These are phyloP conservation scores for Protomyces arabidopsidicola DNA, from an alignment of 1,139 yeast species.

Conservation along the genomic window DNA sequence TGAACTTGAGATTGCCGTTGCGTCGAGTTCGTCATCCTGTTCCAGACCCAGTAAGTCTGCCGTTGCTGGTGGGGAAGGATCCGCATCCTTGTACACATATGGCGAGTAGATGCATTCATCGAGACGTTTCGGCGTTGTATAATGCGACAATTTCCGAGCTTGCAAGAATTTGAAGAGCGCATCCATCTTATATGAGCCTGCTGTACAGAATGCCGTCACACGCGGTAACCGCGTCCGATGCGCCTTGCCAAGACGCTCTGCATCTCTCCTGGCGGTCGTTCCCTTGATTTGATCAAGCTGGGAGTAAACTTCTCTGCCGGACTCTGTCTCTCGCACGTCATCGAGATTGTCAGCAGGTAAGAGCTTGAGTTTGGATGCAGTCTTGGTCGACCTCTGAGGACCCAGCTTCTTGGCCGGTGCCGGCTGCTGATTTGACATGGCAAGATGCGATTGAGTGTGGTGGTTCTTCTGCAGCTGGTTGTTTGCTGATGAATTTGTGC, in stretches of 20 bases:
- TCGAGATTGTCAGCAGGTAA: conserved; percentile 38
- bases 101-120: conserved; percentile 61
- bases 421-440: background rate
- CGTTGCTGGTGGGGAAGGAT: conserved; percentile 33
- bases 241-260: conserved; percentile 84
- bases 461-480: background rate
- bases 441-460: background rate
- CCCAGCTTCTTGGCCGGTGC: conserved; percentile 38
- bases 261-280: conserved; percentile 89
- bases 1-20: conserved; percentile 63
- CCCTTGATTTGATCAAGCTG: conserved; percentile 59
- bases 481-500: background rate
- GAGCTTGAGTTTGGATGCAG: conserved; percentile 64
- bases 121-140: conserved; percentile 77
- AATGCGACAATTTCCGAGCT: conserved; percentile 60
- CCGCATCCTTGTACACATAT: conserved; percentile 36
- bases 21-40: conserved; percentile 61
- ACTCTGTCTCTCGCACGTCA: conserved; percentile 31
- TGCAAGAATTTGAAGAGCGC: conserved; percentile 80
- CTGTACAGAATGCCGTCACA: conserved; percentile 93
- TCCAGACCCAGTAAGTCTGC: conserved; percentile 51
- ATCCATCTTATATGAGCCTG: conserved; percentile 84
- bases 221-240: conserved; percentile 68
- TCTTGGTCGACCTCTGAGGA: conserved; percentile 66
- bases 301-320: conserved; percentile 29